Base-by-base conservation (phyloP, 1,139 yeast species). In the Wickerhamiella pararugosa region DNA sequence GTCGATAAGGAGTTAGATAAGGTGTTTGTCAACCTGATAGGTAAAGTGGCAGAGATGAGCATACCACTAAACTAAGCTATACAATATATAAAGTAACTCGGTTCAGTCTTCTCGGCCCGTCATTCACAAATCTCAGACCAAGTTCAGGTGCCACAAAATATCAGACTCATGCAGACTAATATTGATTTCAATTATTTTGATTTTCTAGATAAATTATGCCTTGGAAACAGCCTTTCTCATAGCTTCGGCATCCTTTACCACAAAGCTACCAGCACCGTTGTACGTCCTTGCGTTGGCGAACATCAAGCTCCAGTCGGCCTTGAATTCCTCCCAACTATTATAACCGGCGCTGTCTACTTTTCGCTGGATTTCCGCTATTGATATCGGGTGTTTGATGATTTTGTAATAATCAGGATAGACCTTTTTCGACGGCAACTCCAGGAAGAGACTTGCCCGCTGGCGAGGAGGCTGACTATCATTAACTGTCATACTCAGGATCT, bases 381-480 rank as follows among this genome's bases (percentile, higher is more conserved):
- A 90, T 48, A 84, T 74, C n/a, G 95, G 95, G 50, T 73, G 71
- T 53, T 73, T 73, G 54, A 87, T 86, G 49, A 86, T 62, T 43
- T 79, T 71, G 58, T 82, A 87, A 59, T 87, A 87, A 58, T 86
- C 96, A 0, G 96, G 94, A 53, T 86, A 87, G 32, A 73, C 64
- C 55, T 70, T 71, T 53, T 71, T 76, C 1, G 92, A 71, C 8
- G 67, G 97, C 40, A 83, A 65, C 43, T 73, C 76, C 57, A 76
- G 64, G 61, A 87, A 87, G 29, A 79, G 65, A 38, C 74, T 84
- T 11, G 73, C 53, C 25, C 62, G 52, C 8, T 50, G 47, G 8
- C 65, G 54, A 2, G 62, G 61, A 7, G 54, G 53, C 9, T 56
- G 58, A 7, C 34, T 21, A 9, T 27, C 27, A 10, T 26, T 25